Evolutionary conservation across 2,329 filamentous ascomycete species (phyloP).

Genomic region (Curvularia spicifera): DNA sequence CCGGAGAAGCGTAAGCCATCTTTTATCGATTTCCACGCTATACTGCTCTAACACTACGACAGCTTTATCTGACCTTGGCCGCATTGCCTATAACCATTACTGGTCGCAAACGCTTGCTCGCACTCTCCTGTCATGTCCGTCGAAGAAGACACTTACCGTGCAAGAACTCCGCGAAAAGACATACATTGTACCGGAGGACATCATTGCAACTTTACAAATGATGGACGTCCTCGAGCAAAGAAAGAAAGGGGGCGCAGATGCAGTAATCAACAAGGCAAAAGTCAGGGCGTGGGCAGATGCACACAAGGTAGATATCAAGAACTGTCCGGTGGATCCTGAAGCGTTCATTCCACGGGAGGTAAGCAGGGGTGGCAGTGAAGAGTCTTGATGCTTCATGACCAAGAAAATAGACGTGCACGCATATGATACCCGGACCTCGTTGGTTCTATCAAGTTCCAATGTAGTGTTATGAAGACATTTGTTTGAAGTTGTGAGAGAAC

Average conservation of each 20-base stretch:
- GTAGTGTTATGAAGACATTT: background rate
- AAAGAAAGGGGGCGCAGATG: conserved; percentile 58
- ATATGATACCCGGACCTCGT: conserved; percentile 3
- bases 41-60: conserved; percentile 17
- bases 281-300: conserved; percentile 71
- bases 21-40: background rate
- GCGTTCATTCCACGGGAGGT: conserved; percentile 71
- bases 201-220: conserved; percentile 75
- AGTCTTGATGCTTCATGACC: conserved; percentile 2
- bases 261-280: conserved; percentile 62
- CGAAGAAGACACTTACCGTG: conserved; percentile 65
- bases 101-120: conserved; percentile 85
- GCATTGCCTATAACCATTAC: conserved; percentile 80
- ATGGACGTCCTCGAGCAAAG: conserved; percentile 72
- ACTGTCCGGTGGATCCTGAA: conserved; percentile 68
- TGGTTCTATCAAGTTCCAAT: conserved; percentile 3
- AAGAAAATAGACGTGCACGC: background rate
- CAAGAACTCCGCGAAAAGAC: conserved; percentile 76
- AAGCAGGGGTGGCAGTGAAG: conserved; percentile 38
- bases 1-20: conserved; percentile 76
- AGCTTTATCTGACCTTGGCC: conserved; percentile 82
- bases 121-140: conserved; percentile 58
- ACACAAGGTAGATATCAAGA: conserved; percentile 67
- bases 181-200: conserved; percentile 86
- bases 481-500: background rate